A percentile compares a stretch with the other conserved stretches of the same genome.
These are phyloP conservation scores for Pouteria campechiana DNA, from an alignment of 179 eudicot species.

Conservation along the genomic window DNA sequence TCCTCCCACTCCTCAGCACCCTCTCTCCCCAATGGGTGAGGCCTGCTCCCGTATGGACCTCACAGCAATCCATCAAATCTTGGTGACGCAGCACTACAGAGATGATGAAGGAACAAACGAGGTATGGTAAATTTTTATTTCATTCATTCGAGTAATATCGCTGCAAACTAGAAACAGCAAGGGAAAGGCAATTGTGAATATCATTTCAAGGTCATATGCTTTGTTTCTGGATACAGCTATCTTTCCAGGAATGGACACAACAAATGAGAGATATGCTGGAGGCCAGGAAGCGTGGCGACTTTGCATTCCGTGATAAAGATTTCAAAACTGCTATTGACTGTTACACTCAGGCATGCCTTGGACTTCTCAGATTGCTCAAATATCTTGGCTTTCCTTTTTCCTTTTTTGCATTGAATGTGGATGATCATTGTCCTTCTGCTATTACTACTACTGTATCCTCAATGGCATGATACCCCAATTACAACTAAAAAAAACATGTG, in stretches of 20 bases:
- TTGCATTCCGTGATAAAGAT: constrained; percentile 51
- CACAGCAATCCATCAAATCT: constrained; percentile 52
- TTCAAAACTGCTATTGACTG: constrained; percentile 46
- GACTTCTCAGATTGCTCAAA: background rate
- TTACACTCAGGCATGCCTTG: constrained; percentile 43
- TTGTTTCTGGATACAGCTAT: constrained; percentile 23
- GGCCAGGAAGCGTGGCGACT: constrained; percentile 62
- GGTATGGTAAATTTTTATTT: constrained; percentile 15
- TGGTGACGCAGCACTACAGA: constrained; percentile 43
- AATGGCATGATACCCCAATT: too few species aligned
- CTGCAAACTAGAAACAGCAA: background rate
- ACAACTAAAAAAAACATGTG: too few species aligned
- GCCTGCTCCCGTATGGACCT: constrained; percentile 63
- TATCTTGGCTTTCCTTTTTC: background rate
- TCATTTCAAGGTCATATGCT: too few species aligned
- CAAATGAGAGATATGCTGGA: constrained; percentile 62
- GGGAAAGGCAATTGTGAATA: background rate
- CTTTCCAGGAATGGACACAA: constrained; percentile 74
- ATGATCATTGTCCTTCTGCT: too few species aligned
- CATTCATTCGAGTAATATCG: background rate
- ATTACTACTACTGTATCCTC: too few species aligned
- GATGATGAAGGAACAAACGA: constrained; percentile 70
- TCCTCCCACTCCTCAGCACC: constrained; percentile 40
- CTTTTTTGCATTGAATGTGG: background rate
- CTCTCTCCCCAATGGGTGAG: constrained; percentile 63